phyloP scores from a whole-genome alignment of 257 asterid species.

The Rehmannia glutinosa region DNA sequence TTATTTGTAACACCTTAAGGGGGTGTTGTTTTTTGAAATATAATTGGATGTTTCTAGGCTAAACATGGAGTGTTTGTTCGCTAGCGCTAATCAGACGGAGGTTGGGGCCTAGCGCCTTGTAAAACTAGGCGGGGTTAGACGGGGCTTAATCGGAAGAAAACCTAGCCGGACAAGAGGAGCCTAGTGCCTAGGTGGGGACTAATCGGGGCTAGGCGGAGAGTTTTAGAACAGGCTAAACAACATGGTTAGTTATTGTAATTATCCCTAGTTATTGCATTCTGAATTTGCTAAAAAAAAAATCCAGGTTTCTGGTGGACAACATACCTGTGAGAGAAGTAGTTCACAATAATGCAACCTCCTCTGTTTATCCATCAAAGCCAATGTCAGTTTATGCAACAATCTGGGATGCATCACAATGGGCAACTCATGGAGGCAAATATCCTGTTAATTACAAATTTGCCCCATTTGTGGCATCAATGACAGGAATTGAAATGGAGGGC shows the following conservation, averaged over 20 bases:
- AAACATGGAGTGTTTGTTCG: too few relatives aligned
- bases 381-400: conserved; percentile 62
- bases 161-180: too few relatives aligned
- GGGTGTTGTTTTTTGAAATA: too few relatives aligned
- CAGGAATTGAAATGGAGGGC: conserved; percentile 60
- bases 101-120: too few relatives aligned
- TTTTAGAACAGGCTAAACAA: neutral
- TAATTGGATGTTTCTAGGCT: too few relatives aligned
- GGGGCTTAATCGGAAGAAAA: too few relatives aligned
- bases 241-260: neutral
- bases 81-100: too few relatives aligned
- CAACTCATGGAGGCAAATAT: conserved; percentile 86
- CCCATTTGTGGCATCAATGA: conserved; percentile 51
- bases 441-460: conserved; percentile 58
- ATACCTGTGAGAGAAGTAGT: conserved; percentile 66
- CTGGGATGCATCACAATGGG: conserved; percentile 94
- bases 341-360: conserved; percentile 39
- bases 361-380: conserved; percentile 72
- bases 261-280: too few relatives aligned
- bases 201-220: too few relatives aligned
- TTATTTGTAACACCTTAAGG: too few relatives aligned
- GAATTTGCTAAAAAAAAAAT: neutral
- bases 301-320: conserved; percentile 78
- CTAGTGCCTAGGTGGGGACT: too few relatives aligned
- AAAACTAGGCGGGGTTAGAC: too few relatives aligned